Conservation (phyloP, 352 stramenopile genomes). For the Phytophthora chlamydospora region DNA sequence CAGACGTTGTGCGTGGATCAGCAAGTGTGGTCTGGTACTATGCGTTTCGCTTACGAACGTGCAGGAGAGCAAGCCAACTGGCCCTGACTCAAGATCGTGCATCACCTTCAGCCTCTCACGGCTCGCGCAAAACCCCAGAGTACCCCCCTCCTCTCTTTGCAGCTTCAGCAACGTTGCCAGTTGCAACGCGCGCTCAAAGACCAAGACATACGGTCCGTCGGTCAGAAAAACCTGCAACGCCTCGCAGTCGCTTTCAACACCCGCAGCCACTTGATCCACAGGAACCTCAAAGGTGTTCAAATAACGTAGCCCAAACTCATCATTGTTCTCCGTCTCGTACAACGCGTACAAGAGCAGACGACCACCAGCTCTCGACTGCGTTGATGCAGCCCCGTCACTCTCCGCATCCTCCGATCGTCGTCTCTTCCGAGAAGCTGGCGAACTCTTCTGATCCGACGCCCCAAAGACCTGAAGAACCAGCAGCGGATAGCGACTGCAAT, state of each 20-base stretch:
- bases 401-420: slow-evolving; percentile 13
- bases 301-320: slow-evolving; percentile 23
- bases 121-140: slow-evolving; percentile 36
- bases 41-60: slow-evolving; percentile 30
- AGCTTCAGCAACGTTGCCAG: slow-evolving; percentile 32
- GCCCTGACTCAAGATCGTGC: background rate
- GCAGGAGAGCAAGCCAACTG: slow-evolving; percentile 33
- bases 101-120: slow-evolving; percentile 29
- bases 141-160: slow-evolving; percentile 4
- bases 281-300: slow-evolving; percentile 35
- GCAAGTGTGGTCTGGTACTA: slow-evolving; percentile 28
- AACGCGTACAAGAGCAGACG: slow-evolving; percentile 37
- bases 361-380: background rate
- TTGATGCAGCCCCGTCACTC: background rate
- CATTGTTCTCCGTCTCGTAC: slow-evolving; percentile 11
- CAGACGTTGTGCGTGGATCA: slow-evolving; percentile 29
- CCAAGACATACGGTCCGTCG: slow-evolving; percentile 45
- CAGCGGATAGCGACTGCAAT: slow-evolving; percentile 33
- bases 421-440: slow-evolving; percentile 15
- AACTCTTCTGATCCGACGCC: background rate
- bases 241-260: background rate
- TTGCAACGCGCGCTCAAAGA: slow-evolving; percentile 31
- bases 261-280: slow-evolving; percentile 6
- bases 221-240: slow-evolving; percentile 37
- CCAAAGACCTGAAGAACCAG: slow-evolving; percentile 27